Percentiles rank a stretch among this genome's conserved stretches.
phyloP scores from a whole-genome alignment of 495 filamentous ascomycete genomes.

The Oidiodendron maius region DNA sequence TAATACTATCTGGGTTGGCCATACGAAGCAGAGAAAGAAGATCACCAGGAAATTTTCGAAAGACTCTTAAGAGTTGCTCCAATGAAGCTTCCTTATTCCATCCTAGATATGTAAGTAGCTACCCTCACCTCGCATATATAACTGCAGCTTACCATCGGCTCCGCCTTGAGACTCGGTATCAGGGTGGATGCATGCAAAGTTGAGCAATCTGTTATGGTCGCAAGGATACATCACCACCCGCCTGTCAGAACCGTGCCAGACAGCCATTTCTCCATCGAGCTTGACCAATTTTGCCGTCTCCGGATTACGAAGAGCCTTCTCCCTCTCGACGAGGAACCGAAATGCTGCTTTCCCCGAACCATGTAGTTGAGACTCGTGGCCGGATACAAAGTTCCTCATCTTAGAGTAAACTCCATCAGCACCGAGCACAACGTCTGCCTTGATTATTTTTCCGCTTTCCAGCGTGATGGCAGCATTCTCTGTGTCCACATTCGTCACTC shows the following conservation, averaged over 20 bases:
- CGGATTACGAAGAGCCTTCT: conserved; percentile 37
- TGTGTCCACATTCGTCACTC: conserved; percentile 36
- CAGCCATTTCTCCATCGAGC: conserved; percentile 33
- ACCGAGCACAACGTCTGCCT: conserved; percentile 31
- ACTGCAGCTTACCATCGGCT: not conserved
- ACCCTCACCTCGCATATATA: not conserved
- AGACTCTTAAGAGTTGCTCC: conserved; percentile 39
- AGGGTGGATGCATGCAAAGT: conserved; percentile 46
- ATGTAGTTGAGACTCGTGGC: conserved; percentile 30
- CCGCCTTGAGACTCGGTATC: conserved; percentile 8
- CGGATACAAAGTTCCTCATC: conserved; percentile 25
- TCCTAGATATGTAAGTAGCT: not conserved
- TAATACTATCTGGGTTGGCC: conserved; percentile 40
- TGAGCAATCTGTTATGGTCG: conserved; percentile 44
- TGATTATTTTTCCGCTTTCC: conserved; percentile 25
- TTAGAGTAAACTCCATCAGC: conserved; percentile 33
- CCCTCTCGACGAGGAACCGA: conserved; percentile 46
- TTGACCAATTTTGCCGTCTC: conserved; percentile 39
- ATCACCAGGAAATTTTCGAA: conserved; percentile 34
- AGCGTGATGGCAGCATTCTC: conserved; percentile 34
- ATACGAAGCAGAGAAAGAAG: conserved; percentile 35
- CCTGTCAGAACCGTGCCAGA: conserved; percentile 44
- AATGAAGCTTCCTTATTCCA: conserved; percentile 11
- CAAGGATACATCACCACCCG: conserved; percentile 56
- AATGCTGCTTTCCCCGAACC: conserved; percentile 51